Percentiles rank a stretch among this genome's conserved stretches.
Evolutionary conservation across 1,284 basidiomycete genomes (phyloP).

Genomic region (Tylopilus sp.): DNA sequence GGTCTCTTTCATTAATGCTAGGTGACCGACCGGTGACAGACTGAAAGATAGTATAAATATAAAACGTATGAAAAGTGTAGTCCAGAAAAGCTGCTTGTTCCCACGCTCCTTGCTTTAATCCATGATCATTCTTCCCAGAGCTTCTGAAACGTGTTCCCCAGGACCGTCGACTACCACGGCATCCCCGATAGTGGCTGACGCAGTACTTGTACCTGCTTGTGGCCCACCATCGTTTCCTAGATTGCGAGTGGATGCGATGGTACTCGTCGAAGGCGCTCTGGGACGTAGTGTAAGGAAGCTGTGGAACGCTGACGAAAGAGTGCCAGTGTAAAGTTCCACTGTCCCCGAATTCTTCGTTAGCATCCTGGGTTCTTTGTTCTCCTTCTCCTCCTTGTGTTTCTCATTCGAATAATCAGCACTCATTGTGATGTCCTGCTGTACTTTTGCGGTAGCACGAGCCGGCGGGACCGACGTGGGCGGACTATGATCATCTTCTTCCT

Average conservation of each 20-base stretch:
- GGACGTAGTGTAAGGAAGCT: constrained; percentile 26
- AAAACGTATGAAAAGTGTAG: too few relatives aligned
- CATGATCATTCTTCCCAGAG: constrained; percentile 38
- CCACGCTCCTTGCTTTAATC: constrained; percentile 4
- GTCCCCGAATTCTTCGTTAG: not conserved
- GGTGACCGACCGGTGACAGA: too few relatives aligned
- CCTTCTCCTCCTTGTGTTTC: constrained; percentile 5
- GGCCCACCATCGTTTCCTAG: constrained; percentile 5
- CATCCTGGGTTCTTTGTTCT: constrained; percentile 9
- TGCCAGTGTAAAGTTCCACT: not conserved
- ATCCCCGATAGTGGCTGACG: not conserved
- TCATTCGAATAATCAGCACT: not conserved
- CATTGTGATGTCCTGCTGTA: not conserved
- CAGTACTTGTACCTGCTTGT: not conserved
- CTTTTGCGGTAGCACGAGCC: not conserved
- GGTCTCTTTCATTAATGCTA: too few relatives aligned
- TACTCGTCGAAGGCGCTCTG: constrained; percentile 34
- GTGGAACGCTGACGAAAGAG: constrained; percentile 19
- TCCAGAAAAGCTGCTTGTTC: too few relatives aligned
- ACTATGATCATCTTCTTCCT: constrained; percentile 2
- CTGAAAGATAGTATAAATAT: too few relatives aligned
- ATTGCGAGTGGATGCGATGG: constrained; percentile 20
- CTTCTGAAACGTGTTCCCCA: constrained; percentile 29
- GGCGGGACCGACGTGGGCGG: not conserved
- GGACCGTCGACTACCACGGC: constrained; percentile 8